Conservation (phyloP, 805 yeast genomes). For the Pichia thaimueangensis region DNA sequence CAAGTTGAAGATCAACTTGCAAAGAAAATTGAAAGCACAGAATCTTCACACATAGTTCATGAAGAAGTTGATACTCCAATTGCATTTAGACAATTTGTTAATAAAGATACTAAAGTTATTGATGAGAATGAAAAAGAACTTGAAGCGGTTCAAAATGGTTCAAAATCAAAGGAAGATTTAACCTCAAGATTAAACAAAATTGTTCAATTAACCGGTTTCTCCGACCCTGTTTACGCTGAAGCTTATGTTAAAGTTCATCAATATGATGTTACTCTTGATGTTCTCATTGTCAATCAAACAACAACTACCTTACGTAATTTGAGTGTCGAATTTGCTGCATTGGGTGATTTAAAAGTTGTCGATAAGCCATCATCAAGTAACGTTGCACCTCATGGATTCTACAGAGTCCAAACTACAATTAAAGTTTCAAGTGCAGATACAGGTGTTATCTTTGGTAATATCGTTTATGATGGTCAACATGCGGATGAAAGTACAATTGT, state of each 20-base stretch:
- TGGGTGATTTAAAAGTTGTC: slow-evolving; percentile 92
- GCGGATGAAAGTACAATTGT: slow-evolving; percentile 86
- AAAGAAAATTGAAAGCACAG: slow-evolving; percentile 50
- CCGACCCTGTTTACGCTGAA: slow-evolving; percentile 97
- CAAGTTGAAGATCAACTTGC: slow-evolving; percentile 59
- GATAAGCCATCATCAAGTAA: slow-evolving; percentile 87
- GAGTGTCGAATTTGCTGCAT: slow-evolving; percentile 89
- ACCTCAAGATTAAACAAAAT: slow-evolving; percentile 81
- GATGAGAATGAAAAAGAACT: slow-evolving; percentile 56
- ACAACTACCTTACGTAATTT: slow-evolving; percentile 82
- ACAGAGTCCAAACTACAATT: slow-evolving; percentile 78
- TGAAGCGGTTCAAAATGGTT: slow-evolving; percentile 45
- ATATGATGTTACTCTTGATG: slow-evolving; percentile 92
- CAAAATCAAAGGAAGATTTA: slow-evolving; percentile 48
- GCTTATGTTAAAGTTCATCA: slow-evolving; percentile 95
- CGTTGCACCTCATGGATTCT: slow-evolving; percentile 96
- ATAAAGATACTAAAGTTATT: slow-evolving; percentile 31
- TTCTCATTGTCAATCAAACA: slow-evolving; percentile 90
- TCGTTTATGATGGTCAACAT: slow-evolving; percentile 92
- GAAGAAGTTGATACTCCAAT: slow-evolving; percentile 76
- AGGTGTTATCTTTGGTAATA: slow-evolving; percentile 96
- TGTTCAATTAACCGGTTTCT: slow-evolving; percentile 93
- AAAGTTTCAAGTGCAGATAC: slow-evolving; percentile 97
- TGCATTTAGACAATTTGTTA: slow-evolving; percentile 70
- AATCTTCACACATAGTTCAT: slow-evolving; percentile 53